Percentiles rank a stretch among this genome's conserved stretches.
phyloP scores from a whole-genome alignment of 2,329 filamentous ascomycete species.

The Curvularia spicifera region DNA sequence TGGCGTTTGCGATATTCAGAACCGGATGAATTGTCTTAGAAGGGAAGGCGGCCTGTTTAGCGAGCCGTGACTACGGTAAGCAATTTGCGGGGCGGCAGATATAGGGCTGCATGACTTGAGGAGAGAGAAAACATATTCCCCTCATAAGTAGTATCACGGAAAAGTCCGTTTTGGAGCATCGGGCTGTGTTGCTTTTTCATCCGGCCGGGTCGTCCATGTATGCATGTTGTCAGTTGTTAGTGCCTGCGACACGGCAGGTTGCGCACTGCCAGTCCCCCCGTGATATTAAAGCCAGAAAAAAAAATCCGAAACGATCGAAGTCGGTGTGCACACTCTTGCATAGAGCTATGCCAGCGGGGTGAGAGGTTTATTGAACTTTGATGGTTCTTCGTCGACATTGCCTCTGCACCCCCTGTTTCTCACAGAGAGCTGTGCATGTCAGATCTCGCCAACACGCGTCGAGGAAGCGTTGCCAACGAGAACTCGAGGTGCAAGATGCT shows the following conservation, averaged over 20 bases:
- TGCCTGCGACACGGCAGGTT: neutral
- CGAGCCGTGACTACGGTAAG: conserved; percentile 1
- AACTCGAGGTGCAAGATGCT: neutral
- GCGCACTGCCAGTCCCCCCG: neutral
- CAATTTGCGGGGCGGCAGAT: neutral
- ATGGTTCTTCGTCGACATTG: neutral
- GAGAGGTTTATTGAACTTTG: neutral
- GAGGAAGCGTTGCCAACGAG: neutral
- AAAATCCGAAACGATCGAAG: neutral
- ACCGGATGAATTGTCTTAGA: neutral
- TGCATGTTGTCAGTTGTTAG: neutral
- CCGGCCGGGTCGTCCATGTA: neutral
- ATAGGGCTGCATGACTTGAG: neutral
- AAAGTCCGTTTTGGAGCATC: neutral
- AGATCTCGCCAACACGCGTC: neutral
- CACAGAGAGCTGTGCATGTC: neutral
- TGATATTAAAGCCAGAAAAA: neutral
- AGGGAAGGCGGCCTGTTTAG: neutral
- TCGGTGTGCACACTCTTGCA: neutral
- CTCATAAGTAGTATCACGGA: neutral
- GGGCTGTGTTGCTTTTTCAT: neutral
- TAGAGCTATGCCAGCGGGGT: neutral
- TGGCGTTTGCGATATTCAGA: neutral
- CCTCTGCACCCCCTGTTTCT: neutral
- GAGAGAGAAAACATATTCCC: neutral